Percentiles rank a stretch among this genome's conserved stretches.
These are phyloP conservation scores for Hansenula lynferdii DNA, from an alignment of 1,139 yeast genomes.

Conservation along the genomic window DNA sequence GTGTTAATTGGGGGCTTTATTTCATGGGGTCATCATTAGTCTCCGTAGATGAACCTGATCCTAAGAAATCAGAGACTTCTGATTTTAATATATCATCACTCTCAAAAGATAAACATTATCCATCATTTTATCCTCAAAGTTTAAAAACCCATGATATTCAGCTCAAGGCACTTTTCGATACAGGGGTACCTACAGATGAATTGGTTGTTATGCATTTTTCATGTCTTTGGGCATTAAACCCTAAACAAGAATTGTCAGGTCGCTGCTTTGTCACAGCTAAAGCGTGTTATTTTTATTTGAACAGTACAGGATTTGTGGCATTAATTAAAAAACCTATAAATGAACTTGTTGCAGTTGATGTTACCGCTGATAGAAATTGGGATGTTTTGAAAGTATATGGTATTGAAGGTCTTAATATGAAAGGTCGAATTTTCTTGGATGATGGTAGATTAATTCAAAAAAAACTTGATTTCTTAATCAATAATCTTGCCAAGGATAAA, in stretches of 20 bases:
- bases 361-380: conserved; percentile 37
- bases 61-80: too few species aligned
- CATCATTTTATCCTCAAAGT: conserved; percentile 57
- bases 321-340: conserved; percentile 47
- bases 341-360: conserved; percentile 58
- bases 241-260: conserved; percentile 69
- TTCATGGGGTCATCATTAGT: too few species aligned
- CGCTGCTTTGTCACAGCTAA: conserved; percentile 62
- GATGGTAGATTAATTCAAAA: conserved; percentile 52
- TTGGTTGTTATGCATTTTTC: conserved; percentile 62
- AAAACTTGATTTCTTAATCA: conserved; percentile 50
- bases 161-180: conserved; percentile 71
- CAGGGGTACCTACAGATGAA: conserved; percentile 51
- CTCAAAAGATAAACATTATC: conserved; percentile 34
- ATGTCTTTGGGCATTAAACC: conserved; percentile 68
- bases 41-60: too few species aligned
- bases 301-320: conserved; percentile 74
- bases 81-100: conserved; percentile 4
- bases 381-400: conserved; percentile 59
- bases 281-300: conserved; percentile 61
- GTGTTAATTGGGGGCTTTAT: conserved; percentile 76
- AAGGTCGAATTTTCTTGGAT: conserved; percentile 58
- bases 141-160: conserved; percentile 69
- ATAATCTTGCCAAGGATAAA: conserved; percentile 41
- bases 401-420: conserved; percentile 51